phyloP scores from a whole-genome alignment of 2,329 filamentous ascomycete genomes.

The Coniella vitis region DNA sequence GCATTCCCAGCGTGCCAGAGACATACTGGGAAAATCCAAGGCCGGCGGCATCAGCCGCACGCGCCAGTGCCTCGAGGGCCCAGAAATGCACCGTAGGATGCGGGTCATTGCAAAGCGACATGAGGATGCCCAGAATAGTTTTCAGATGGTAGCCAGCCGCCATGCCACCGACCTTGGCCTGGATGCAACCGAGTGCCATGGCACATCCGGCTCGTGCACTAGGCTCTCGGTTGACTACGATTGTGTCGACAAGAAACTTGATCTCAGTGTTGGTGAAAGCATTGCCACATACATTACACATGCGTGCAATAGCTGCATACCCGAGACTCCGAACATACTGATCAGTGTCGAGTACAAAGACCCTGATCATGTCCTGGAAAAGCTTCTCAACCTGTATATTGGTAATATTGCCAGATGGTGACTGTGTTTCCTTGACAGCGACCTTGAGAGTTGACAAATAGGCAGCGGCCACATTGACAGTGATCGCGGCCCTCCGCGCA shows the following conservation, averaged over 20 bases:
- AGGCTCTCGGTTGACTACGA: slow-evolving; percentile 88
- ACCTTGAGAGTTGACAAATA: slow-evolving; percentile 77
- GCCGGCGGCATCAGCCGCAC: slow-evolving; percentile 86
- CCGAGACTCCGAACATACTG: slow-evolving; percentile 80
- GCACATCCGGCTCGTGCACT: slow-evolving; percentile 91
- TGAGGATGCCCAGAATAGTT: slow-evolving; percentile 94
- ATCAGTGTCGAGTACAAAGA: slow-evolving; percentile 76
- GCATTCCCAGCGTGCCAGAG: slow-evolving; percentile 83
- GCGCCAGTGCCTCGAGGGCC: slow-evolving; percentile 81
- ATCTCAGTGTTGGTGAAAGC: slow-evolving; percentile 84
- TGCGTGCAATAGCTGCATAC: slow-evolving; percentile 74
- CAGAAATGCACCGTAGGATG: slow-evolving; percentile 95
- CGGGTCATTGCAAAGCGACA: slow-evolving; percentile 92
- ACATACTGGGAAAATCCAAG: slow-evolving; percentile 89
- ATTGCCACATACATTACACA: slow-evolving; percentile 81
- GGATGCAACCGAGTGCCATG: slow-evolving; percentile 85
- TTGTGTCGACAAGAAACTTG: slow-evolving; percentile 81
- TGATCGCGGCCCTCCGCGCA: slow-evolving; percentile 82
- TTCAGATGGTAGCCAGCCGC: slow-evolving; percentile 93
- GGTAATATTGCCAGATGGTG: slow-evolving; percentile 65
- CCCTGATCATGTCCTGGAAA: slow-evolving; percentile 65
- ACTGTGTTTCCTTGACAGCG: slow-evolving; percentile 71
- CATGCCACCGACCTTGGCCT: slow-evolving; percentile 95
- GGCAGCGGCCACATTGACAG: slow-evolving; percentile 80
- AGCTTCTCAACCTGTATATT: slow-evolving; percentile 74